phyloP scores from a whole-genome alignment of 768 basidiomycete species.

The Podaxis carcinomalis region DNA sequence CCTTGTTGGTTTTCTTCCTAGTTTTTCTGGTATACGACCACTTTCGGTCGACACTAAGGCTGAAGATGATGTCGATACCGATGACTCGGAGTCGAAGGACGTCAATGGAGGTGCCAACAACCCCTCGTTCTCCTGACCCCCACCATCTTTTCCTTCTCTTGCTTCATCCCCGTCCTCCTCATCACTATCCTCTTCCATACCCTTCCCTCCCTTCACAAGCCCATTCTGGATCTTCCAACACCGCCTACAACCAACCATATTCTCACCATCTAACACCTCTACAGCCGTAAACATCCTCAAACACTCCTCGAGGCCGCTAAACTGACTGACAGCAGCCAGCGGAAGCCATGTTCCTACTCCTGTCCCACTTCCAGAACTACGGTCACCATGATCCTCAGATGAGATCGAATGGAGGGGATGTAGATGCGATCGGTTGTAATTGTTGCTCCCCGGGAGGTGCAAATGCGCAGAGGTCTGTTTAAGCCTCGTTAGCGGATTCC shows the following conservation, averaged over 20 bases:
- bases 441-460: neutral
- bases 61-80: neutral
- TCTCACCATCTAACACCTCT: constrained; percentile 92
- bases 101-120: neutral
- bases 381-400: constrained; percentile 8
- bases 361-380: neutral
- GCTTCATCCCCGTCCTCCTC: constrained; percentile 22
- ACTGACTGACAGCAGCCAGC: constrained; percentile 40
- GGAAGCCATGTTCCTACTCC: constrained; percentile 26
- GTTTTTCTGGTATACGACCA: neutral
- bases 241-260: constrained; percentile 87
- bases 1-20: neutral
- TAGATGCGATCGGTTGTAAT: neutral
- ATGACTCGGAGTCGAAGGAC: constrained; percentile 3
- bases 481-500: constrained; percentile 9
- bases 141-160: constrained; percentile 12
- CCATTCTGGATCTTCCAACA: constrained; percentile 94
- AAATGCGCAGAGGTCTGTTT: neutral
- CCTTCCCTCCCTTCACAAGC: constrained; percentile 25
- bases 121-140: constrained; percentile 4
- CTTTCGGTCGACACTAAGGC: constrained; percentile 9
- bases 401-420: neutral
- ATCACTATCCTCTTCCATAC: constrained; percentile 24
- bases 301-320: constrained; percentile 72
- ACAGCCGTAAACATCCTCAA: constrained; percentile 86